Conservation (phyloP, 768 basidiomycete genomes). For the Tulasnella sp. region DNA sequence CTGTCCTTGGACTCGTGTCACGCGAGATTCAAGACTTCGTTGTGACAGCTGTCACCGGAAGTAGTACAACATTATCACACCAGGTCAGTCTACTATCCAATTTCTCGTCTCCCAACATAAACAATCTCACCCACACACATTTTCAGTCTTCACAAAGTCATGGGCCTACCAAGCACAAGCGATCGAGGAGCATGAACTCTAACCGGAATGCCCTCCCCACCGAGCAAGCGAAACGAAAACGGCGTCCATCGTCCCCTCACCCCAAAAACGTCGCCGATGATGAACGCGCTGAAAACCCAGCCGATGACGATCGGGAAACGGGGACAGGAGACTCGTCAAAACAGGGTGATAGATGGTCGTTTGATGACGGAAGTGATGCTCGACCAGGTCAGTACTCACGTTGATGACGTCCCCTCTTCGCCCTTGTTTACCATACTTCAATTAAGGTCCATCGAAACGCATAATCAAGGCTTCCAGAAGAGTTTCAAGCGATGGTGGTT, state of each 20-base stretch:
- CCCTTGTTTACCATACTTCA: background rate
- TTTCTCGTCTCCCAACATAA: background rate
- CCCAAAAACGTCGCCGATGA: background rate
- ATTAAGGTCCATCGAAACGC: background rate
- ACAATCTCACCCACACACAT: background rate
- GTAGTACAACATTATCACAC: background rate
- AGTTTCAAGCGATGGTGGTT: constrained; percentile 4
- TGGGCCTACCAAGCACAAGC: background rate
- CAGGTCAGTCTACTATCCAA: constrained; percentile 21
- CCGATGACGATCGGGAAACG: background rate
- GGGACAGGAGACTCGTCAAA: background rate
- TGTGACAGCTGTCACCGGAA: constrained; percentile 25
- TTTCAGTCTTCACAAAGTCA: background rate
- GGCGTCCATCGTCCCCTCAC: constrained; percentile 20
- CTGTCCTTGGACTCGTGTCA: constrained; percentile 25
- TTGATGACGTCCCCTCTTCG: background rate
- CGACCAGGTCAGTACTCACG: background rate
- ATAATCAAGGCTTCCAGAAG: constrained; percentile 7
- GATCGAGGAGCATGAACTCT: background rate
- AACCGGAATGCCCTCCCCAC: background rate
- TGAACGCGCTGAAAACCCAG: background rate
- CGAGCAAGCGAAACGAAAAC: constrained; percentile 4
- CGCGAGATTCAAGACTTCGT: constrained; percentile 27
- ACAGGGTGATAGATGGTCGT: background rate
- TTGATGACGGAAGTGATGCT: background rate